Base-by-base conservation (phyloP, 768 basidiomycete species). In the Auriscalpium vulgare region DNA sequence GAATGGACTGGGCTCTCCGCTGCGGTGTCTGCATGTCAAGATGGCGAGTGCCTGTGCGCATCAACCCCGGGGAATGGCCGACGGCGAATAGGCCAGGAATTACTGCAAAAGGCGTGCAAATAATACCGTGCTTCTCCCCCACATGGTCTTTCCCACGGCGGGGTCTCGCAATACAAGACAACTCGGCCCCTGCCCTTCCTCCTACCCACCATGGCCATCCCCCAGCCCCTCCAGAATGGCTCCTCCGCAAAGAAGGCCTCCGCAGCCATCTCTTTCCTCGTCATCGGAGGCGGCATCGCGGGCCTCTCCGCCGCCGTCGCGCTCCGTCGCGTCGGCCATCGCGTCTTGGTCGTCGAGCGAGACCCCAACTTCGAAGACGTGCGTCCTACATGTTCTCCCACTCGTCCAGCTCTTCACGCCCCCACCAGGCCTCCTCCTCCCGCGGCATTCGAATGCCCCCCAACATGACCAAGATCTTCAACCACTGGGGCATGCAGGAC, bases 261-360 rank as follows among this genome's bases (percentile, higher is more conserved):
- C 8, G 49, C 70, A 8, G 54, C 55, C 3, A 58, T 71, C 34
- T 63, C 66, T 17, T 70, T 74, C 61, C 29, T 72, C 36, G 45
- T 74, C 34, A 51, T 73, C 37, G 72, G 72, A 16, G 69, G 67
- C 21, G 71, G 67, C 50, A 53, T 69, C 17, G 65, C 67, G 9
- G 74, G 74, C 47, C 71, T 75, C n/a, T 56, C 67, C 14, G 62
- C 66, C 10, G 73, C 72, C 1, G 66, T 68, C 54, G 66, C 70
- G 8, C 68, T 75, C 40, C 48, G 61, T 14, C 64, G 68, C 37
- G 68, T 66, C 8, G 74, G 74, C 14, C 74, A 75, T 59, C 57
- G 60, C 0, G 72, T 74, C 34, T 63, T 61, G 0, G 62, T 74
- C 48, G 59, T 75, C 17, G 73, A 75, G 50, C 51, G 60, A 34